These are phyloP conservation scores for Helichrysum umbraculigerum DNA, from an alignment of 129 eudicot species.

Conservation along the genomic window DNA sequence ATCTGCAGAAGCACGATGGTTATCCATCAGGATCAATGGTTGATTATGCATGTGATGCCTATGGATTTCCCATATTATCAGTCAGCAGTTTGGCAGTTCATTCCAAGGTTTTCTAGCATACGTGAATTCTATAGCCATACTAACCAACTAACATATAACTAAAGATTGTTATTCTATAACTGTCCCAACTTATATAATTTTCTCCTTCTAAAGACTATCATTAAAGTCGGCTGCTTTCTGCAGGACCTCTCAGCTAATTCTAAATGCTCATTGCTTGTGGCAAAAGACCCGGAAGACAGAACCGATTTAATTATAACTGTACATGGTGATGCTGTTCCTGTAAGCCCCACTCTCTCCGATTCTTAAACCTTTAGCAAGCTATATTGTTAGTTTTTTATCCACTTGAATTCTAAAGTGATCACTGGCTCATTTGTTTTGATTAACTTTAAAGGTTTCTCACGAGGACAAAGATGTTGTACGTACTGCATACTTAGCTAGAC, in stretches of 20 bases:
- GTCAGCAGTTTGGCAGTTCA: constrained; percentile 97
- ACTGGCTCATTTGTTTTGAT: constrained; percentile 18
- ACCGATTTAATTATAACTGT: constrained; percentile 80
- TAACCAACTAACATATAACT: constrained; percentile 7
- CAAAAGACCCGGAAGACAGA: constrained; percentile 93
- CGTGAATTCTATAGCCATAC: neutral
- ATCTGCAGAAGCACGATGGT: constrained; percentile 75
- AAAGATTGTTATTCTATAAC: neutral
- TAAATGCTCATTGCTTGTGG: constrained; percentile 88
- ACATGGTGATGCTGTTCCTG: constrained; percentile 90
- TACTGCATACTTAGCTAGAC: constrained; percentile 80
- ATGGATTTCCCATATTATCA: constrained; percentile 85
- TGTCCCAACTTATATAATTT: neutral
- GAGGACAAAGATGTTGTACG: constrained; percentile 66
- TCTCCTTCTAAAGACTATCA: constrained; percentile 15
- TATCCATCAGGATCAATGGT: constrained; percentile 98
- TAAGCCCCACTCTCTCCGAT: constrained; percentile 32
- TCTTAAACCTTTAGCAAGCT: neutral
- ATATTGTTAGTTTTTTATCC: constrained; percentile 5
- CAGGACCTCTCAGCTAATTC: constrained; percentile 92
- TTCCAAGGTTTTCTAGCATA: constrained; percentile 60
- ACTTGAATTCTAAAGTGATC: constrained; percentile 13
- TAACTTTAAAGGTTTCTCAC: constrained; percentile 51
- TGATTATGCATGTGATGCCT: constrained; percentile 91
- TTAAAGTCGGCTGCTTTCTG: constrained; percentile 36